A percentile compares a stretch with the other conserved stretches of the same genome.
Conservation (phyloP, 495 filamentous ascomycete species). For the Penicillium silybi region DNA sequence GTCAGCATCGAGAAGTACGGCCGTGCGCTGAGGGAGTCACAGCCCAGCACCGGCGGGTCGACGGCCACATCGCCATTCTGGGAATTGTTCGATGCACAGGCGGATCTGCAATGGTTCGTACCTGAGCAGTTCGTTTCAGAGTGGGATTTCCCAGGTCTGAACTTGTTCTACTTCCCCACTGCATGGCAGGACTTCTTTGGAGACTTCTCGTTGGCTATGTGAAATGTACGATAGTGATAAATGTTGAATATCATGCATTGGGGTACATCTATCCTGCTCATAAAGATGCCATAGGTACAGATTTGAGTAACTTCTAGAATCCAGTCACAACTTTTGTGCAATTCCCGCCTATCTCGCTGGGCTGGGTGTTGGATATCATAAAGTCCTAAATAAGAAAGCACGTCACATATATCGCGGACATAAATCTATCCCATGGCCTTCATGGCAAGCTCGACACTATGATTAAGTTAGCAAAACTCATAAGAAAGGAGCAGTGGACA, state of each 20-base stretch:
- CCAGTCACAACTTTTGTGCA: slow-evolving; percentile 22
- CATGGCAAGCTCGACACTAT: slow-evolving; percentile 45
- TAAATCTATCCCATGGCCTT: slow-evolving; percentile 38
- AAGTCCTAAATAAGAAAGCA: slow-evolving; percentile 10
- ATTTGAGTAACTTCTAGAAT: slow-evolving; percentile 12
- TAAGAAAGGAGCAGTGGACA: slow-evolving; percentile 6
- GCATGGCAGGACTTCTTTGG: slow-evolving; percentile 44
- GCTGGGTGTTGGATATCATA: slow-evolving; percentile 33
- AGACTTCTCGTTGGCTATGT: slow-evolving; percentile 35
- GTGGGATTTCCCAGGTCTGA: slow-evolving; percentile 53
- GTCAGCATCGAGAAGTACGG: slow-evolving; percentile 49
- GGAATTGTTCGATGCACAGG: slow-evolving; percentile 43
- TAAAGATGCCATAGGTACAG: slow-evolving; percentile 2
- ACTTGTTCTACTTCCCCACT: slow-evolving; percentile 49
- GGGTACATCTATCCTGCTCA: not conserved
- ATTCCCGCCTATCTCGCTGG: slow-evolving; percentile 15
- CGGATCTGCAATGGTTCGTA: slow-evolving; percentile 48
- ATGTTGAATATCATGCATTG: not conserved
- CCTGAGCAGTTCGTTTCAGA: slow-evolving; percentile 50
- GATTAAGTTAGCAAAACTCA: slow-evolving; percentile 3
- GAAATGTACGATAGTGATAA: not conserved
- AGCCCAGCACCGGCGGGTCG: slow-evolving; percentile 13
- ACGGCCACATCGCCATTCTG: slow-evolving; percentile 30
- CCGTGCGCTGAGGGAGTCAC: slow-evolving; percentile 34
- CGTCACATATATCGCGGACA: slow-evolving; percentile 13